Evolutionary conservation across 2,329 filamentous ascomycete species (phyloP), one percentile per base, ranked within the genome.

Genomic region (Colletotrichum sp.): DNA sequence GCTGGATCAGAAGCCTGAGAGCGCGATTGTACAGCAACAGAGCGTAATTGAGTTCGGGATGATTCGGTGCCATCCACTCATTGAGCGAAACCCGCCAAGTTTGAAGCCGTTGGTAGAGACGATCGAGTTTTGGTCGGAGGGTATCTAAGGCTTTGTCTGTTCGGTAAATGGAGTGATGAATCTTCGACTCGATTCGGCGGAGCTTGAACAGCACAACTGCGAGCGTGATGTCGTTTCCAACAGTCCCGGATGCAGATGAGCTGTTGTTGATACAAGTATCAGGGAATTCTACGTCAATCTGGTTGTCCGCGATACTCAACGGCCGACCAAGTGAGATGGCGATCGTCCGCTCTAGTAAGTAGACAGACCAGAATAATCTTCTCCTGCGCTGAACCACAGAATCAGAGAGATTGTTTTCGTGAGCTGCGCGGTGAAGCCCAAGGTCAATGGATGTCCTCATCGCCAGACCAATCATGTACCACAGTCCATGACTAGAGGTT

Each of bases 21-120:
- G 88, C 86, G 21, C 88, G 84, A 77, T 90, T 85, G 77, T 89
- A 90, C 77, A 89, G 87, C 13, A 90, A 82, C 78, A 88, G 84
- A 2, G 87, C 84, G 70, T 89, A 89, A 76, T 89, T 86, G 8
- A 86, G 80, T 71, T 88, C 86, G 83, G 85, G 34, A 80, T 88
- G 87, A 5, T 88, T 88, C 4, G 86, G 87, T 4, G 88, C 85
- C 4, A 90, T 83, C 52, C 88, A 91, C 5, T 90, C 88, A 24
- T 92, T 82, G 10, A 88, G 88, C 2, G 91, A 92, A 21, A 91
- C 90, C 15, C 92, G 84, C 82, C 91, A 93, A 72, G 80, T 13
- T 76, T 78, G n/a, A 82, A 90, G 82, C 64, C 86, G 83, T 36
- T 84, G 81, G 63, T 87, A 85, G 2, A 88, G 82, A 7, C 82